Base-by-base conservation (phyloP, 2,329 filamentous ascomycete species). In the Graphilbum sp. region DNA sequence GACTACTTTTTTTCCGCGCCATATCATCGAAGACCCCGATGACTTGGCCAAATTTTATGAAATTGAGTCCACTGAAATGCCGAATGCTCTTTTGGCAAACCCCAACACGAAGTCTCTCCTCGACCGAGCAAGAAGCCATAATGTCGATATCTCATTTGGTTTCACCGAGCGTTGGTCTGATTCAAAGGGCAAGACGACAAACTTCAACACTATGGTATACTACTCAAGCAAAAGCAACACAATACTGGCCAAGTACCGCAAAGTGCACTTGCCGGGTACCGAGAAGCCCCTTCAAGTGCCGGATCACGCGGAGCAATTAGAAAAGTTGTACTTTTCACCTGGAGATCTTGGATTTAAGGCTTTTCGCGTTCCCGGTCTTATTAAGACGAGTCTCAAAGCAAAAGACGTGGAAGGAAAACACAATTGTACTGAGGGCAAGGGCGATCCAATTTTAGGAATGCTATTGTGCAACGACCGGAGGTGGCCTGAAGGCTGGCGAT, bases 1-100 rank as follows among this genome's bases (percentile, higher is more conserved):
- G 11, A 69, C 66, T 0, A 71, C 67, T 1, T 72, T 73, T 57
- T 71, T 71, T 47, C 67, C 68, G 0, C 59, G 64, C 4, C 59
- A 67, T 44, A 52, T 68, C 24, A 60, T 68, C 42, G 49, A 57
- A 12, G 58, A 63, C 38, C 50, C 55, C 18, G 49, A 56, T 10
- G 58, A 63, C 35, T 50, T 54, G 18, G 63, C 63, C 37, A 44
- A 46, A 10, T 72, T 61, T 53, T 72, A 72, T 46, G 68, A 72
- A 43, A 56, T 59, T 38, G 55, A 52, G 44, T 61, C 61, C 24
- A 57, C 63, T 8, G 23, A 29, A 12, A 15, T 5, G 25, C 47
- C 46, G 20, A 23, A 27, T 2, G 34, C 51, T 16, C 49, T 63
- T 18, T 50, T 54, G 3, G 50, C 57, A 4, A 56, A 62, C 2